Evolutionary conservation across 805 yeast genomes (phyloP).

Genomic region (Brettanomyces naardenensis): DNA sequence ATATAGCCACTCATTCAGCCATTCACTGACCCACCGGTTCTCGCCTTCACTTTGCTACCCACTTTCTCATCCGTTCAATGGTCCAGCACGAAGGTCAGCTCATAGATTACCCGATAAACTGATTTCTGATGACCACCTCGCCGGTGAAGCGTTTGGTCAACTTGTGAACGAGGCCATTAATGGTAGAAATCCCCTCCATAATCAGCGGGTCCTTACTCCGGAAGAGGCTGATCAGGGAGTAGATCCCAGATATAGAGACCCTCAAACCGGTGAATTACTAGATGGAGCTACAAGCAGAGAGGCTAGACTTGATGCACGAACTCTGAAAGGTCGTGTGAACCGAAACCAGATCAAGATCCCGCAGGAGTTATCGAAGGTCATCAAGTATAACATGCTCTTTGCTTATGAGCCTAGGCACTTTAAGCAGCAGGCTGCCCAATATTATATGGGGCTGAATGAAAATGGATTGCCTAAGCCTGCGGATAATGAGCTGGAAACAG

Average conservation of each 20-base stretch:
- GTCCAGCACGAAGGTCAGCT: too few species aligned
- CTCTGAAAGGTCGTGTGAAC: slow-evolving; percentile 48
- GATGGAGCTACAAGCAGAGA: slow-evolving; percentile 38
- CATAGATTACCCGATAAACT: too few species aligned
- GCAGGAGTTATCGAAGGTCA: slow-evolving; percentile 42
- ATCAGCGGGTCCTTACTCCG: slow-evolving; percentile 28
- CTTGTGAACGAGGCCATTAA: slow-evolving; percentile 30
- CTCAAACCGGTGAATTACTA: slow-evolving; percentile 23
- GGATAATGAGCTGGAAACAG: slow-evolving; percentile 46
- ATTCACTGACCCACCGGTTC: too few species aligned
- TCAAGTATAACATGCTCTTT: slow-evolving; percentile 55
- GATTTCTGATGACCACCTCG: too few species aligned
- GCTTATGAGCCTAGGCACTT: slow-evolving; percentile 56
- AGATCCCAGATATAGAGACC: slow-evolving; percentile 25
- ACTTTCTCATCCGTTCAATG: too few species aligned
- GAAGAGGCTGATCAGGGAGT: slow-evolving; percentile 27
- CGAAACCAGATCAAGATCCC: slow-evolving; percentile 51
- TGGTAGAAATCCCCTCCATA: slow-evolving; percentile 25
- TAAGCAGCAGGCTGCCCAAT: slow-evolving; percentile 44
- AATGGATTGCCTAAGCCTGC: slow-evolving; percentile 41
- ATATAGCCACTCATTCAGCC: too few species aligned
- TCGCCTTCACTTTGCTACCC: too few species aligned
- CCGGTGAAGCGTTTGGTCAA: slow-evolving; percentile 36
- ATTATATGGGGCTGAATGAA: slow-evolving; percentile 33
- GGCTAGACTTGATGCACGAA: slow-evolving; percentile 50